Percentiles rank a stretch among this genome's conserved stretches.
Conservation (phyloP, 2,329 filamentous ascomycete species). For the Dactylellina cionopaga region DNA sequence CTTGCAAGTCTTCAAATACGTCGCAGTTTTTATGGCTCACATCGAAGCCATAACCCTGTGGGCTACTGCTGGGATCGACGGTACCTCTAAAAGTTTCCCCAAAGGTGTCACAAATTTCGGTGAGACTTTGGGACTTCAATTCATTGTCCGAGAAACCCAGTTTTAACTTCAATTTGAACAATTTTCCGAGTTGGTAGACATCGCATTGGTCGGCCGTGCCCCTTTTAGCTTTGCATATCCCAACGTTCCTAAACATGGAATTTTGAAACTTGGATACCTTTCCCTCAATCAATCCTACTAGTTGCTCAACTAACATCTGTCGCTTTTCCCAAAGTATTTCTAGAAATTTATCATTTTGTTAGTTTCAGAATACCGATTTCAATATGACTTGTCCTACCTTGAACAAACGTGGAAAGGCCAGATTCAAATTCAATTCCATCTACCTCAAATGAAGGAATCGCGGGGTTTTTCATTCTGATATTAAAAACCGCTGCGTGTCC, state of each 20-base stretch:
- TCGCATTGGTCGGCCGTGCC: constrained; percentile 7
- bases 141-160: background rate
- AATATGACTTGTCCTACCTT: background rate
- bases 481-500: constrained; percentile 1
- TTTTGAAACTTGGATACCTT: background rate
- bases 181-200: constrained; percentile 11
- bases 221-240: background rate
- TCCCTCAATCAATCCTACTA: background rate
- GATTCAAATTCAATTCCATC: background rate
- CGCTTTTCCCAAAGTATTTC: constrained; percentile 2
- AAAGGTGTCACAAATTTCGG: constrained; percentile 1
- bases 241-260: background rate
- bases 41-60: background rate
- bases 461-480: background rate
- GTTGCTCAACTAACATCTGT: background rate
- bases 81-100: background rate
- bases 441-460: background rate
- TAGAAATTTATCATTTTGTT: background rate
- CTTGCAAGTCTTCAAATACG: constrained; percentile 15
- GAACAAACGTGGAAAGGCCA: background rate
- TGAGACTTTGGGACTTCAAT: background rate
- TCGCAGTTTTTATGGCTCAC: background rate
- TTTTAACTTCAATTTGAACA: constrained; percentile 3
- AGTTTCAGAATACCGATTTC: background rate
- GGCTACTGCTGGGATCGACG: background rate